phyloP scores from a whole-genome alignment of 768 basidiomycete species.

The Pholiota molesta region DNA sequence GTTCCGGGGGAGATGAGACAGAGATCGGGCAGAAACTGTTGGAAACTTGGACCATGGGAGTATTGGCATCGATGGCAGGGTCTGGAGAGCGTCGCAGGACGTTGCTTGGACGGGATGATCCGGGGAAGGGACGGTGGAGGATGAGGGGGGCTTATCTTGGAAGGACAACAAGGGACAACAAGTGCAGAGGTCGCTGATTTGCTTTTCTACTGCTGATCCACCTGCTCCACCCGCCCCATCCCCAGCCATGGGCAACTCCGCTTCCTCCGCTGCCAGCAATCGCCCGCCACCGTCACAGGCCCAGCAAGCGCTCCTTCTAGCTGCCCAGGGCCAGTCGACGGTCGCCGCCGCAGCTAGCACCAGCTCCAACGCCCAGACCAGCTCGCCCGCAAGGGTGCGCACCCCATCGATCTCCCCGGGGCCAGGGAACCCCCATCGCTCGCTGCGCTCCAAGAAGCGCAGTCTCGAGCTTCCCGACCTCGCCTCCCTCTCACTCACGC shows the following conservation, averaged over 20 bases:
- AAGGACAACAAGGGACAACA: not conserved
- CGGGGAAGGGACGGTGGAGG: not conserved
- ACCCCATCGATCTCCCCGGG: slow-evolving; percentile 42
- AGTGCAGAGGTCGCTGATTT: not conserved
- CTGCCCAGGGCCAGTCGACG: not conserved
- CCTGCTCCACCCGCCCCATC: not conserved
- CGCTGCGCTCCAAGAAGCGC: slow-evolving; percentile 68
- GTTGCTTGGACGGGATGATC: not conserved
- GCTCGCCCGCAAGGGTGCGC: slow-evolving; percentile 7
- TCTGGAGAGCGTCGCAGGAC: too few relatives aligned
- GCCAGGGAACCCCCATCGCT: slow-evolving; percentile 53
- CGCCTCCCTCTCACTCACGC: slow-evolving; percentile 35
- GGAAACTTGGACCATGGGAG: not conserved
- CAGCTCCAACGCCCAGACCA: not conserved
- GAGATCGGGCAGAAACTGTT: not conserved
- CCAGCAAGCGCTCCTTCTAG: not conserved
- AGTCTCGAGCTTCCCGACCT: slow-evolving; percentile 81
- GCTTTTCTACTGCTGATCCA: not conserved
- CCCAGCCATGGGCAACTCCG: slow-evolving; percentile 22
- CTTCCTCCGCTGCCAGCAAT: slow-evolving; percentile 19
- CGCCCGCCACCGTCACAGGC: slow-evolving; percentile 6
- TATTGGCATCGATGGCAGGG: not conserved
- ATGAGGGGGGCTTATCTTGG: not conserved
- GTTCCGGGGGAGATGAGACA: not conserved
- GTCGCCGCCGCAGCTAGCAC: not conserved